Conservation (phyloP, 2,329 filamentous ascomycete genomes). For the Penicillium sp. region DNA sequence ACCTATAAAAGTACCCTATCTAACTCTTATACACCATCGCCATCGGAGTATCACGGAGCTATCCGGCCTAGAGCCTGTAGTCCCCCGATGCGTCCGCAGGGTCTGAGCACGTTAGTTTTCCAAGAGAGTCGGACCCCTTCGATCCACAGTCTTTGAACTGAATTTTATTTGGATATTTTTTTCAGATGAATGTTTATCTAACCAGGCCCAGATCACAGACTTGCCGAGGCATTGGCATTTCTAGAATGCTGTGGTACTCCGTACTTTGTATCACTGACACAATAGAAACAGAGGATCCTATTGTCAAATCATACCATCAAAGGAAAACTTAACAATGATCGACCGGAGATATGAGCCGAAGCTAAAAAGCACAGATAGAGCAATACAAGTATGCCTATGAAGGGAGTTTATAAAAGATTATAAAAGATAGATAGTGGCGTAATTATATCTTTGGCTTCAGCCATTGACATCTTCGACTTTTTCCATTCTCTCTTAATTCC, state of each 20-base stretch:
- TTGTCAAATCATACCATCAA: not conserved
- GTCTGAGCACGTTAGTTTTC: conserved; percentile 1
- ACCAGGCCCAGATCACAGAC: too few relatives aligned
- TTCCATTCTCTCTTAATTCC: too few relatives aligned
- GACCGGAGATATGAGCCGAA: not conserved
- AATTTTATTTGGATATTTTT: too few relatives aligned
- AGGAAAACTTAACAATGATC: not conserved
- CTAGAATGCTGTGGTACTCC: not conserved
- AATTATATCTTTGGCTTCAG: not conserved
- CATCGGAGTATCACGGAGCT: not conserved
- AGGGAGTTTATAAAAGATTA: not conserved
- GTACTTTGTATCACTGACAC: not conserved
- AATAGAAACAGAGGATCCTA: too few relatives aligned
- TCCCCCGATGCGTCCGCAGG: not conserved
- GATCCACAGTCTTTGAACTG: not conserved
- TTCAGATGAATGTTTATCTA: too few relatives aligned
- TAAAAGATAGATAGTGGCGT: not conserved
- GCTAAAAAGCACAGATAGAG: not conserved
- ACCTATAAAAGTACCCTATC: too few relatives aligned
- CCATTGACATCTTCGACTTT: conserved; percentile 5
- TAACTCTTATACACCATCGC: too few relatives aligned
- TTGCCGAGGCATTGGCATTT: not conserved
- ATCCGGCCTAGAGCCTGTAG: not conserved
- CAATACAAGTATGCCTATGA: not conserved
- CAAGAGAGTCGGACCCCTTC: not conserved